Evolutionary conservation across 805 yeast genomes (phyloP), one percentile per base, ranked within the genome.

Genomic region (Lipomyces anomalus): DNA sequence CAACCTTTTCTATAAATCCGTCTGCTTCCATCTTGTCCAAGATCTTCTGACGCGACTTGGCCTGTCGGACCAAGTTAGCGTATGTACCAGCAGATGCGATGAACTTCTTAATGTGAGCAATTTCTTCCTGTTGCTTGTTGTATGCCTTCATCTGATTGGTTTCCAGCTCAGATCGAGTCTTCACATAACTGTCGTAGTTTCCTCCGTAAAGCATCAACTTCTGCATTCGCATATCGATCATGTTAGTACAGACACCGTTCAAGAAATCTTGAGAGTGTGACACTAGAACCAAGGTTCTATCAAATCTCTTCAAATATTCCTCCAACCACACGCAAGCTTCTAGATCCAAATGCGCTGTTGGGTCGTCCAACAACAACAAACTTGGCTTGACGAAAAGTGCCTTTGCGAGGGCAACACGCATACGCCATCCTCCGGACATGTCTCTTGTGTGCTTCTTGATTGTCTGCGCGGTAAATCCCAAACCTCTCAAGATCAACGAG

Each of bases 361-460:
- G 98, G 70, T 92, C 98, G 74, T 92, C 98, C 67, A 92, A 79
- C 60, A 92, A 73, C 63, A 92, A 74, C 59, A 92, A 72, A 42
- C 97, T 89, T 64, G 98, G 98, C 75, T 92, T 90, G 57, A 92
- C 97, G 74, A 92, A 92, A 60, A 92, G 76, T 24, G 98, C 98
- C 71, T 92, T 92, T 50, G 96, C 95, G 53, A 92, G 75, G 37
- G 98, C 97, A 52, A 92, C 98, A 73, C 98, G 87, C 98, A 92
- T 92, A 75, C 88, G 88, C 98, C 98, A 92, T 67, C 98, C 98
- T 79, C 98, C 98, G 64, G 97, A 87, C 98, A 92, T 92, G 65
- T 92, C 97, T 70, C 87, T 89, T 62, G 98, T 92, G 71, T 82
- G 83, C 78, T 92, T 92, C 65, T 77, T 75, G 63, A 92, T 90